These are phyloP conservation scores for Boletus subcaerulescens DNA, from an alignment of 768 basidiomycete species.

Conservation along the genomic window DNA sequence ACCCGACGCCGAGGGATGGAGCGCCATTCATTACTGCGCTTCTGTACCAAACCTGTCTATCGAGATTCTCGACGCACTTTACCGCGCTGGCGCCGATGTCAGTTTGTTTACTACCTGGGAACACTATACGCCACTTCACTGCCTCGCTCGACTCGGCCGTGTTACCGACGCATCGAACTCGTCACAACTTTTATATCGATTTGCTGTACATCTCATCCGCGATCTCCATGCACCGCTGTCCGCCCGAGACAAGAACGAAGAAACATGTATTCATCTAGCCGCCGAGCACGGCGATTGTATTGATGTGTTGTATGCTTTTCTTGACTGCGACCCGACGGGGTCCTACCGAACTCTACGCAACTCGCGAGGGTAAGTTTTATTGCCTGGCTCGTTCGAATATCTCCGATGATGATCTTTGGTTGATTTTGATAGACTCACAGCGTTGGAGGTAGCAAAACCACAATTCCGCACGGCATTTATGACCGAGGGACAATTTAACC, in stretches of 20 bases:
- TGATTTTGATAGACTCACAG: constrained; percentile 42
- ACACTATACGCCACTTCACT: constrained; percentile 67
- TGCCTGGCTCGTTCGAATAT: background rate
- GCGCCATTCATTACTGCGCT: constrained; percentile 68
- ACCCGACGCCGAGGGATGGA: constrained; percentile 68
- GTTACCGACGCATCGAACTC: constrained; percentile 34
- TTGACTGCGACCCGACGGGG: constrained; percentile 61
- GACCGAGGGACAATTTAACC: constrained; percentile 43
- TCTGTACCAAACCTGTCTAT: constrained; percentile 53
- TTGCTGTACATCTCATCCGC: constrained; percentile 63
- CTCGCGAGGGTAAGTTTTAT: constrained; percentile 58
- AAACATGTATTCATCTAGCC: constrained; percentile 79
- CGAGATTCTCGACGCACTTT: constrained; percentile 65
- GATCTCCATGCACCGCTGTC: constrained; percentile 69
- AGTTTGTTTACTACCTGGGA: constrained; percentile 63
- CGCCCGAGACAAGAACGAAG: constrained; percentile 62
- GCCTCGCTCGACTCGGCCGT: constrained; percentile 47
- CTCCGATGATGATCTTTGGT: constrained; percentile 1
- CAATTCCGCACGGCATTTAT: constrained; percentile 66
- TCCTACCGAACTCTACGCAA: constrained; percentile 60
- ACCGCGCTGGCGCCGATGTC: constrained; percentile 73
- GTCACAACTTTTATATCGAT: constrained; percentile 46
- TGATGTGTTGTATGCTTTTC: constrained; percentile 58
- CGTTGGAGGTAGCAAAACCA: constrained; percentile 63
- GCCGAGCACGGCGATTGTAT: constrained; percentile 70